Conservation (phyloP, 495 filamentous ascomycete species). For the Hyaloscypha variabilis region DNA sequence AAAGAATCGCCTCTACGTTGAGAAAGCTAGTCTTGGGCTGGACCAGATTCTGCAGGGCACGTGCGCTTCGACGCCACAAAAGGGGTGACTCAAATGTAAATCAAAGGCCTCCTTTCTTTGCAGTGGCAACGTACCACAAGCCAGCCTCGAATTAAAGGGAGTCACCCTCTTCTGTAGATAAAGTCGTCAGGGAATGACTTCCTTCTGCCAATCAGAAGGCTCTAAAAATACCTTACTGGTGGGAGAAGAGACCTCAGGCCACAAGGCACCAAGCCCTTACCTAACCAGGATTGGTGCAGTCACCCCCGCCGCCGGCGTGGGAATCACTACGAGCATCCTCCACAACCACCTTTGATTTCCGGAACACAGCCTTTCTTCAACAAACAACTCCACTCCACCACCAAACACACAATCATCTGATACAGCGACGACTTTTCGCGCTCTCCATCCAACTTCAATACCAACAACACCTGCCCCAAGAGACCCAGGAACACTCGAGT, state of each 20-base stretch:
- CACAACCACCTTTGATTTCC: constrained; percentile 1
- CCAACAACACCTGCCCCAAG: constrained; percentile 29
- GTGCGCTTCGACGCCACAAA: no score
- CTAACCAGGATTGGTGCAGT: no score
- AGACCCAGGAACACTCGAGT: constrained; percentile 60
- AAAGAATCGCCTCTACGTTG: neutral
- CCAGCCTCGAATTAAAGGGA: no score
- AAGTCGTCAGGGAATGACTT: no score
- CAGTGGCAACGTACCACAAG: no score
- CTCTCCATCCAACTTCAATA: constrained; percentile 20
- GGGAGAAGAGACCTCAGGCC: no score
- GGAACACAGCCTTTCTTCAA: constrained; percentile 3
- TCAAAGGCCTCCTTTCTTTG: no score
- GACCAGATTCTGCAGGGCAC: no score
- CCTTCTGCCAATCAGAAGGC: no score
- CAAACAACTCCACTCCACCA: constrained; percentile 27
- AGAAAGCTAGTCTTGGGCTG: neutral
- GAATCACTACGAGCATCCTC: neutral
- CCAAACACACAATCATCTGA: constrained; percentile 9
- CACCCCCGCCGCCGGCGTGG: neutral
- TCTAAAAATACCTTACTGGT: no score
- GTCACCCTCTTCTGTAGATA: no score
- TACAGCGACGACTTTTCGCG: constrained; percentile 21
- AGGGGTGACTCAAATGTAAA: neutral
- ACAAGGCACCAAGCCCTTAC: no score